Evolutionary conservation across 2,329 filamentous ascomycete genomes (phyloP).

Genomic region (Colletotrichum sp.): DNA sequence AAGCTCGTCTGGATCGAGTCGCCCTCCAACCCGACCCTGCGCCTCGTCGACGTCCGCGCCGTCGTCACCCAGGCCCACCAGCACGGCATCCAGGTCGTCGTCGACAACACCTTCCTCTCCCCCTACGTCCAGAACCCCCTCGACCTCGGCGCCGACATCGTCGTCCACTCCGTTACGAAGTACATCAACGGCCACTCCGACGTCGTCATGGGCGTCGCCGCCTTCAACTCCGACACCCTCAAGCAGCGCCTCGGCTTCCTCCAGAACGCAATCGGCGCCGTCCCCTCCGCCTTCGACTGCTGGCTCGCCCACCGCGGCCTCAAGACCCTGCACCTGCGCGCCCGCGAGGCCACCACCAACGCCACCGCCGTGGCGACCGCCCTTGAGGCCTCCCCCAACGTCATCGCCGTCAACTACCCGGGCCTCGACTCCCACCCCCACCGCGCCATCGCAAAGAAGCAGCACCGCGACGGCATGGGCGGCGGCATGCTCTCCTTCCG

Average conservation of each 20-base stretch:
- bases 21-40: conserved; percentile 92
- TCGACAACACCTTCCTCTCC: conserved; percentile 98
- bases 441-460: conserved; percentile 81
- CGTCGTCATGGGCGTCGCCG: conserved; percentile 96
- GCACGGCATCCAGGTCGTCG: conserved; percentile 92
- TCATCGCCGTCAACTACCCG: conserved; percentile 94
- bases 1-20: conserved; percentile 98
- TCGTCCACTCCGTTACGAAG: conserved; percentile 97
- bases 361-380: conserved; percentile 78
- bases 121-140: conserved; percentile 97
- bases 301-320: conserved; percentile 97
- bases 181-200: conserved; percentile 99
- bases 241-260: conserved; percentile 83
- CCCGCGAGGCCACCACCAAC: conserved; percentile 82
- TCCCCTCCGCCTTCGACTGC: conserved; percentile 94
- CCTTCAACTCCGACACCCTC: conserved; percentile 87
- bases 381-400: conserved; percentile 80
- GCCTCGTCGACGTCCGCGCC: conserved; percentile 89
- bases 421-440: conserved; percentile 89
- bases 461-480: conserved; percentile 93
- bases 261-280: conserved; percentile 95
- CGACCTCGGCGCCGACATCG: conserved; percentile 93
- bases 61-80: conserved; percentile 84
- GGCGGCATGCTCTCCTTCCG: conserved; percentile 98
- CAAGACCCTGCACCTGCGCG: conserved; percentile 95